Evolutionary conservation across 345 rosid species (phyloP), one percentile per base, ranked within the genome.

Genomic region (Dipteronia dyeriana): DNA sequence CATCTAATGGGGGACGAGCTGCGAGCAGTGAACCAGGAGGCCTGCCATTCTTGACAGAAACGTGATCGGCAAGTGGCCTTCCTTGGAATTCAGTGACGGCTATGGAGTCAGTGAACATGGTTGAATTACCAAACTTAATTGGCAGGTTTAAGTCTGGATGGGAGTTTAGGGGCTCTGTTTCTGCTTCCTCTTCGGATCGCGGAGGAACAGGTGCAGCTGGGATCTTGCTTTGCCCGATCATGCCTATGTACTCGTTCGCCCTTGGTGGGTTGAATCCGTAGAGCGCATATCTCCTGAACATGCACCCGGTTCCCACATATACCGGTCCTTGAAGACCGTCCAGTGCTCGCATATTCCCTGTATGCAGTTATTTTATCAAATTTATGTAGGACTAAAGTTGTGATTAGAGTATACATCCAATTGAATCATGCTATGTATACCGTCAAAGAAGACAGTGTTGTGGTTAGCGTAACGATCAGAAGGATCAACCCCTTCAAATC

Each of bases 401-500:
- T 41, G 45, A 41, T 41, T 41, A 41, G 10, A 41, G 10, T 41
- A 41, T 34, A 34, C 38, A 34, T 34, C 6, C 38, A 4, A 34
- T 34, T 34, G 38, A 34, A 34, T 34, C 38, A 34, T 34, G 38
- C 6, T 34, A 34, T 34, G 6, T 0, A 34, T 65, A 89, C 91
- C 98, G 47, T 94, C 97, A 26, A 94, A 94, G 92, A 94, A 94
- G 83, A 94, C 96, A 0, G 92, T 84, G 78, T 94, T 94, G 73
- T 94, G 98, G 78, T 94, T 94, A 51, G 98, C 97, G 66, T 94
- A 92, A 72, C 98, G 86, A 85, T 94, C 97, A 0, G 98, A 94
- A 0, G 98, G 98, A 76, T 94, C 98, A n/a, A 94, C 87, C 76
- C 98, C 98, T 88, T 94, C 98, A 34, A 94, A 94, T 77, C 98